A percentile compares a stretch with the other conserved stretches of the same genome.
Evolutionary conservation across 805 yeast species (phyloP).

Genomic region (Nakazawaea anatomiae): DNA sequence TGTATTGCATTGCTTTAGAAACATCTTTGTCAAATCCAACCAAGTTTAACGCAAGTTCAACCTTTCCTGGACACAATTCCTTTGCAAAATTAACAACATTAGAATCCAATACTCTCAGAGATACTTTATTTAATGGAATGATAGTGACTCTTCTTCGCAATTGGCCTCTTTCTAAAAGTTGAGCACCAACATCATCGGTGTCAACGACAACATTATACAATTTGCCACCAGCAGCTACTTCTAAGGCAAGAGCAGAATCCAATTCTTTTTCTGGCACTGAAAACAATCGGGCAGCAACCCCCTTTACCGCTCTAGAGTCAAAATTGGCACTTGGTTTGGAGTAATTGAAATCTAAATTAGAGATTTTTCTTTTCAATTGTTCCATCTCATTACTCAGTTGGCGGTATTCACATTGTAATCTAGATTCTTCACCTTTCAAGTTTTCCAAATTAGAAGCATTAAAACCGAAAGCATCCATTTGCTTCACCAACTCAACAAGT

Average conservation of each 20-base stretch:
- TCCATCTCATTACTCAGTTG: slow-evolving; percentile 43
- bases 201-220: slow-evolving; percentile 89
- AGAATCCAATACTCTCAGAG: slow-evolving; percentile 49
- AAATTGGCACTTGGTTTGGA: slow-evolving; percentile 58
- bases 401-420: slow-evolving; percentile 37
- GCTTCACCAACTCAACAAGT: slow-evolving; percentile 30
- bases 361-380: slow-evolving; percentile 52
- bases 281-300: slow-evolving; percentile 86
- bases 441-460: slow-evolving; percentile 38
- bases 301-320: slow-evolving; percentile 61
- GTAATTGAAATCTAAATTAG: slow-evolving; percentile 73
- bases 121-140: slow-evolving; percentile 84
- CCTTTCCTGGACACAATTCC: slow-evolving; percentile 72
- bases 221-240: slow-evolving; percentile 90
- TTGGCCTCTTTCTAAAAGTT: slow-evolving; percentile 70
- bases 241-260: slow-evolving; percentile 75
- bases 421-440: slow-evolving; percentile 39
- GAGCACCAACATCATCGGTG: slow-evolving; percentile 78
- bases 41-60: slow-evolving; percentile 82
- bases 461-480: slow-evolving; percentile 51
- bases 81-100: slow-evolving; percentile 61
- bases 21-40: slow-evolving; percentile 71
- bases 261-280: slow-evolving; percentile 47
- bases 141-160: slow-evolving; percentile 81
- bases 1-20: slow-evolving; percentile 78